These are phyloP conservation scores for Hirsutella rhossiliensis DNA, from an alignment of 2,329 filamentous ascomycete species.

Conservation along the genomic window DNA sequence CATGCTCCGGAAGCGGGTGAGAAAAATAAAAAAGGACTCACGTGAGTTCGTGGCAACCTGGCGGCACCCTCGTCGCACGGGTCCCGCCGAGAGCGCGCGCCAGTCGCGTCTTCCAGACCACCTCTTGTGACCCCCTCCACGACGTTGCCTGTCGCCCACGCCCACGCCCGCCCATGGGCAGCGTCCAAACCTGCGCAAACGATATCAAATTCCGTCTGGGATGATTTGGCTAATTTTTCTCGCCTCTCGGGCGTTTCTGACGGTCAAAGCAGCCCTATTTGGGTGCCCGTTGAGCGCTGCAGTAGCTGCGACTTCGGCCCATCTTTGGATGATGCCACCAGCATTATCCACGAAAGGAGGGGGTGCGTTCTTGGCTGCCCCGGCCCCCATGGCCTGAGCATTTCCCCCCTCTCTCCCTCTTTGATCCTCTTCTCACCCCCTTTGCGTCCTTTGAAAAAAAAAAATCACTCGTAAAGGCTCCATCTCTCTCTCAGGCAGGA, in stretches of 20 bases:
- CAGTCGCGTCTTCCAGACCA: slow-evolving; percentile 30
- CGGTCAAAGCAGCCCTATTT: not conserved
- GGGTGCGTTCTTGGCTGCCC: not conserved
- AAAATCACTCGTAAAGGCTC: too few relatives aligned
- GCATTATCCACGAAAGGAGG: slow-evolving; percentile 1
- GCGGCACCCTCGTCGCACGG: slow-evolving; percentile 19
- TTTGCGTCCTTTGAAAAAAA: too few relatives aligned
- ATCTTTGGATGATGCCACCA: slow-evolving; percentile 10
- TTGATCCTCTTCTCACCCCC: too few relatives aligned
- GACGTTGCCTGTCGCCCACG: slow-evolving; percentile 5
- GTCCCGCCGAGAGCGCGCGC: slow-evolving; percentile 25
- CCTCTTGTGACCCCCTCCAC: slow-evolving; percentile 26
- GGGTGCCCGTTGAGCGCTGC: slow-evolving; percentile 1
- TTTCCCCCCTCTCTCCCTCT: not conserved
- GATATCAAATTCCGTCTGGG: not conserved
- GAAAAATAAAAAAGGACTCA: slow-evolving; percentile 9
- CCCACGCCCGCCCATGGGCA: not conserved
- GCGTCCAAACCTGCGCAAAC: not conserved
- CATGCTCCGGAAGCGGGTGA: too few relatives aligned
- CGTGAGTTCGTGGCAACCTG: slow-evolving; percentile 32
- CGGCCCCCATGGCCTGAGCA: not conserved
- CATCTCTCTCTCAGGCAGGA: too few relatives aligned
- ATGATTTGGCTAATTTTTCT: not conserved
- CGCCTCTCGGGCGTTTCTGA: not conserved
- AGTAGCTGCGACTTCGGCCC: slow-evolving; percentile 9